Base-by-base conservation (phyloP, 345 rosid genomes). In the Arabis hirsuta region DNA sequence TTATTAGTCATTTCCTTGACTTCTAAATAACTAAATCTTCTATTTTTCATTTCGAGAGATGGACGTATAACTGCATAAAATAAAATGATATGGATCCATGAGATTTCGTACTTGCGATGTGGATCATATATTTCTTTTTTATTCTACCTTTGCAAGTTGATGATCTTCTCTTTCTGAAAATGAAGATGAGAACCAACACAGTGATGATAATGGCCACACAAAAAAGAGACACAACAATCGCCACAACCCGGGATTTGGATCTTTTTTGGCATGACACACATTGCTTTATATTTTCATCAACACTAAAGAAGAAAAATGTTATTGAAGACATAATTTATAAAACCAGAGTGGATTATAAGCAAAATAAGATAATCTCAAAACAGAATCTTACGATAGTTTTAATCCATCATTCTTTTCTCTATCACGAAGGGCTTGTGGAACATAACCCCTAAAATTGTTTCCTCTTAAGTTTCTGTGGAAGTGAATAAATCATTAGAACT, bases 361-460 rank as follows among this genome's bases (percentile, higher is more conserved):
- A 32, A 8, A 34, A 34, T 7, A 6, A 34, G 34, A 4, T 36
- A 10, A 7, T 36, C 39, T 7, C 0, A 36, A 36, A 36, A 2
- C 10, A 36, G 36, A 7, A 36, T 36, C 41, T 36, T 36, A 36
- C 41, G 0, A 36, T 36, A 36, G 11, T 9, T 36, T 36, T 36
- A 36, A 36, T 36, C 41, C 41, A 36, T 36, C 36, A 29, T 29
- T 6, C 38, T 34, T 36, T 36, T 36, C 11, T 9, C 41, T 36
- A 36, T 36, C 41, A 9, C 10, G 41, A 36, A 36, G 41, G 41
- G 11, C 67, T 29, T 44, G 47, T 12, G 92, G 88, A 66, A 87
- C 16, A 9, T 72, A 22, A 50, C 89, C 88, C 0, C 55, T 52
- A 12, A 82, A 80, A 50, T 71, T 62, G 70, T 87, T 87, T 51